A percentile compares a stretch with the other conserved stretches of the same genome.
These are phyloP conservation scores for Cytauxzoon felis DNA, from an alignment of 169 alveolate genomes.

Conservation along the genomic window DNA sequence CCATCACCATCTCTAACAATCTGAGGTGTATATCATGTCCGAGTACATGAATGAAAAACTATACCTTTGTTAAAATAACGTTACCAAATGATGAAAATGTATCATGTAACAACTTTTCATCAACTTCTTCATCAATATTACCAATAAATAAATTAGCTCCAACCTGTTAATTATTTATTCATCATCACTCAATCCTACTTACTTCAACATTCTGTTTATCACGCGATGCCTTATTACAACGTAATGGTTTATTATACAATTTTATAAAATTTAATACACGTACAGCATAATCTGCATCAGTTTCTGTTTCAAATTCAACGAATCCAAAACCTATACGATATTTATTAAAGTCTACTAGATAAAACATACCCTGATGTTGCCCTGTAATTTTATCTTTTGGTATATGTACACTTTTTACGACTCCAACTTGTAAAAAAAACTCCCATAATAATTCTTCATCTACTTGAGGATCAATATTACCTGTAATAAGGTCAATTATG, in stretches of 20 bases:
- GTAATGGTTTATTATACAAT: slow-evolving; percentile 93
- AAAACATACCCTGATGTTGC: slow-evolving; percentile 67
- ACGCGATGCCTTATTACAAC: slow-evolving; percentile 95
- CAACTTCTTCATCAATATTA: slow-evolving; percentile 94
- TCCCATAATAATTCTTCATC: slow-evolving; percentile 97
- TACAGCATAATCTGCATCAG: slow-evolving; percentile 97
- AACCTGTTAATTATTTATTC: slow-evolving; percentile 28
- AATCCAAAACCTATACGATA: slow-evolving; percentile 90
- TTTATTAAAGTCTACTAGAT: not conserved
- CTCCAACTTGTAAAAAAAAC: slow-evolving; percentile 94
- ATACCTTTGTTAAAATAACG: slow-evolving; percentile 72
- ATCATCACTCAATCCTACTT: not conserved
- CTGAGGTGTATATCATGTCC: slow-evolving; percentile 44
- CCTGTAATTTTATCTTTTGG: slow-evolving; percentile 93
- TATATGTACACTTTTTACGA: slow-evolving; percentile 93
- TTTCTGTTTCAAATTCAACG: slow-evolving; percentile 94
- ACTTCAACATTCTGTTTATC: slow-evolving; percentile 94
- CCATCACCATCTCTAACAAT: slow-evolving; percentile 92
- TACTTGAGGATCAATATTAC: slow-evolving; percentile 92
- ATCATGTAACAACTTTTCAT: slow-evolving; percentile 93
- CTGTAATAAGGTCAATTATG: slow-evolving; percentile 62
- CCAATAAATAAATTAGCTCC: slow-evolving; percentile 99
- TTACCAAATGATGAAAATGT: slow-evolving; percentile 96
- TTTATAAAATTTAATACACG: slow-evolving; percentile 95
- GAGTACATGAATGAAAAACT: not conserved